phyloP scores from a whole-genome alignment of 139 green algal genomes.

The Micractinium sp. region DNA sequence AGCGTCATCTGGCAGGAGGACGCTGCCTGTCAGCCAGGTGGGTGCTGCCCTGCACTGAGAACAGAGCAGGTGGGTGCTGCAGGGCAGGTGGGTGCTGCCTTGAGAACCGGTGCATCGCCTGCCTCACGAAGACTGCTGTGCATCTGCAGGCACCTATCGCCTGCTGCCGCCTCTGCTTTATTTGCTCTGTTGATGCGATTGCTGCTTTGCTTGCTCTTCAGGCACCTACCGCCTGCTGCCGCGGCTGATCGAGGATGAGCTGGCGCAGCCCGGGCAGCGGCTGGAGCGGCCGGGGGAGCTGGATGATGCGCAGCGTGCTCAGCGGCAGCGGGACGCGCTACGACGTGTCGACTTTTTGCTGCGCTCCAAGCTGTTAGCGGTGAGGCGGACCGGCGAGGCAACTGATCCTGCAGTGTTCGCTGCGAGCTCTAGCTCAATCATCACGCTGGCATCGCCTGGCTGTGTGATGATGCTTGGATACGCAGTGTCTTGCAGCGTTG shows the following conservation, averaged over 20 bases:
- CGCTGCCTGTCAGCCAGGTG: not conserved
- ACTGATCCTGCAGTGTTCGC: no score
- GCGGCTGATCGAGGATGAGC: conserved; percentile 43
- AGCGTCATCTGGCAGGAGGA: no score
- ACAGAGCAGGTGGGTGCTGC: not conserved
- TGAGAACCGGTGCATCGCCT: not conserved
- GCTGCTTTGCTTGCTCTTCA: conserved; percentile 1
- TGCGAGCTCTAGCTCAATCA: no score
- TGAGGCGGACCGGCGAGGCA: not conserved
- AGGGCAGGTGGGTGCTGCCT: not conserved
- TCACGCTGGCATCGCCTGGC: no score
- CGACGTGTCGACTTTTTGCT: conserved; percentile 41
- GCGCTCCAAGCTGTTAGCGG: conserved; percentile 37
- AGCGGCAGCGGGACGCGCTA: not conserved
- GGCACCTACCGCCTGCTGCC: conserved; percentile 49
- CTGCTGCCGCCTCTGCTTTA: conserved; percentile 42
- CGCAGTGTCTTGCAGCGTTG: not conserved
- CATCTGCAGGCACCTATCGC: conserved; percentile 30
- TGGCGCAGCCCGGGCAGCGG: conserved; percentile 18
- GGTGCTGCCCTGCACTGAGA: not conserved
- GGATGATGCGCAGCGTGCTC: not conserved
- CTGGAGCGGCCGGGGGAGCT: conserved; percentile 25
- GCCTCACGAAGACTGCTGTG: not conserved
- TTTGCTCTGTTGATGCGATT: not conserved
- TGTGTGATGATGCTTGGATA: no score